These are phyloP conservation scores for Prunus mume DNA, from an alignment of 306 rosid species.

Conservation along the genomic window DNA sequence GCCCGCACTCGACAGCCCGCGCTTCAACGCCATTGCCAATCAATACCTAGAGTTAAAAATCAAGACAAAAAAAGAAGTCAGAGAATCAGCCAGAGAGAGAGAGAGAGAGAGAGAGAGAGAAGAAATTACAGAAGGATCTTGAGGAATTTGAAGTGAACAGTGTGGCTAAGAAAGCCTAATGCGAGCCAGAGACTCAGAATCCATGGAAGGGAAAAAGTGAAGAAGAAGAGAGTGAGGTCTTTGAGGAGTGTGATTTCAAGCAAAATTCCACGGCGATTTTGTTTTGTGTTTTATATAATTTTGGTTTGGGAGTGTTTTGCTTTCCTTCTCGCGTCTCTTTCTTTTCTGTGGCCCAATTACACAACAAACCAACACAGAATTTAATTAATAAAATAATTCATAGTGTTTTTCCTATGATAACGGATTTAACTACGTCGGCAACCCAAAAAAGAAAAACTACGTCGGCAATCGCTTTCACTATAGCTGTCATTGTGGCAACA, in stretches of 20 bases:
- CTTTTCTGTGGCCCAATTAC: neutral
- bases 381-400: too few species aligned
- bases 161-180: neutral
- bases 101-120: neutral
- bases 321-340: neutral
- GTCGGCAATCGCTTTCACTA: neutral
- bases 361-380: neutral
- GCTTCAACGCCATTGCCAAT: conserved; percentile 61
- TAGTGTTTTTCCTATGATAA: neutral
- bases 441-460: neutral
- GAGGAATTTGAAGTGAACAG: neutral
- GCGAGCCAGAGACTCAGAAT: neutral
- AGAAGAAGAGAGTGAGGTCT: neutral
- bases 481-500: neutral
- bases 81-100: neutral
- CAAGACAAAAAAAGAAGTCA: neutral
- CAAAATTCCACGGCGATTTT: neutral
- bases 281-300: neutral
- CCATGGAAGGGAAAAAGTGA: neutral
- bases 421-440: neutral
- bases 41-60: conserved; percentile 18
- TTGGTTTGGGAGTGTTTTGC: neutral
- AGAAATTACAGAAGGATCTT: neutral
- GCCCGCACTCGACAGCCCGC: conserved; percentile 32
- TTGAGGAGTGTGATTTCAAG: neutral